Evolutionary conservation across 176 grass and related monocot species (phyloP), one percentile per base, ranked within the genome.

Genomic region (Canna indica): DNA sequence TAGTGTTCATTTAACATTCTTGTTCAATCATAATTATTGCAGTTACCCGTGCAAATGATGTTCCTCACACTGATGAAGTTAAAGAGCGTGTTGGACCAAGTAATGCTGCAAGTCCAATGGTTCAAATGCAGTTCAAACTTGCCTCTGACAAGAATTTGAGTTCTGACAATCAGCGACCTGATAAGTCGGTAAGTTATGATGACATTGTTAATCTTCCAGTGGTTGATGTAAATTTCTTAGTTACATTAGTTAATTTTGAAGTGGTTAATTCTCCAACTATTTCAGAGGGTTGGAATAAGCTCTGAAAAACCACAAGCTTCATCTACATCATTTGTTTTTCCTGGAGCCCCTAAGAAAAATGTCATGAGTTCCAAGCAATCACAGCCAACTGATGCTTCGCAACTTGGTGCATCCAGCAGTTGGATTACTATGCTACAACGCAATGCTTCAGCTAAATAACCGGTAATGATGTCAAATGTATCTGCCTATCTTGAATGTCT

Each of bases 361-460:
- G 82, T 79, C 68, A 36, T 58, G 18, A 75, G 30, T 61, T 87
- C 93, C 78, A 90, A 71, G 71, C 64, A 68, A 38, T 34, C 72
- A 31, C 79, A 63, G 8, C 81, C 59, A 22, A 39, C 71, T 84
- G 85, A 87, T 69, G 78, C 62, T 63, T 78, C 75, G 74, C 63
- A 60, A 46, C 59, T 71, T 78, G 64, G 71, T 31, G 75, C 88
- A 79, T 80, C 88, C 41, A 90, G 82, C 20, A 82, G 75, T 29
- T 83, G 84, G 82, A 47, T 76, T 78, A 75, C 82, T 69, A 87
- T 81, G 74, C 85, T 87, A 32, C 75, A 85, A 24, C 86, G 74
- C 42, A 91, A 85, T 79, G 71, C 83, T 22, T 81, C 83, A 68
- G 67, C 79, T 42, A 97, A 90, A 59, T 97, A 52, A 87, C 68